Evolutionary conservation across 1,139 yeast genomes (phyloP).

Genomic region (Saccharomyces hybrid): DNA sequence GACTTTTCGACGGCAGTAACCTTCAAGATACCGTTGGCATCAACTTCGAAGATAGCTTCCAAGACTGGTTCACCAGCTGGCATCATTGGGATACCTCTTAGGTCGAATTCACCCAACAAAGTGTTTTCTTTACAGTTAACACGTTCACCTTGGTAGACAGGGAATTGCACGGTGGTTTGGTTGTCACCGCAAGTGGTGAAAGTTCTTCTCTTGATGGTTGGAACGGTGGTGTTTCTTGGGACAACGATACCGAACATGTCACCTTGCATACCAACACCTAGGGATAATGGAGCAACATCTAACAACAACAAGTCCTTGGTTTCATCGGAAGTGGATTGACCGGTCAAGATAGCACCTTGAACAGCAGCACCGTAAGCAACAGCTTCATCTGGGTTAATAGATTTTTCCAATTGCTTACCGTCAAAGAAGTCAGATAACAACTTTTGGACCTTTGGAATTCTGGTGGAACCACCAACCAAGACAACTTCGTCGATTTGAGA

Average conservation of each 20-base stretch:
- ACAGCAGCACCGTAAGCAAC: slow-evolving; percentile 99
- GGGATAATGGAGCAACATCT: slow-evolving; percentile 94
- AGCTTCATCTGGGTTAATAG: slow-evolving; percentile 98
- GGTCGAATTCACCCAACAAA: slow-evolving; percentile 95
- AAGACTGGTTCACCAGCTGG: slow-evolving; percentile 98
- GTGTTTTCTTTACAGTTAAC: slow-evolving; percentile 97
- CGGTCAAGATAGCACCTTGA: slow-evolving; percentile 95
- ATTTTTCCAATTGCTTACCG: slow-evolving; percentile 88
- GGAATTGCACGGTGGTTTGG: slow-evolving; percentile 98
- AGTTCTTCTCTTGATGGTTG: slow-evolving; percentile 97
- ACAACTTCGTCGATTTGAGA: slow-evolving; percentile 85
- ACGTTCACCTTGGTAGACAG: slow-evolving; percentile 99
- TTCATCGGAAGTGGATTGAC: slow-evolving; percentile 91
- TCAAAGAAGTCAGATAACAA: slow-evolving; percentile 92
- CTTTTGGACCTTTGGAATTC: slow-evolving; percentile 97
- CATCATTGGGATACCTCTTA: slow-evolving; percentile 95
- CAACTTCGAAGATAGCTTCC: slow-evolving; percentile 97
- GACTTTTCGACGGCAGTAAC: slow-evolving; percentile 97
- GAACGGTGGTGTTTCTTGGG: slow-evolving; percentile 98
- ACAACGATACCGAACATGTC: slow-evolving; percentile 95
- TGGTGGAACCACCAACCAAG: slow-evolving; percentile 97
- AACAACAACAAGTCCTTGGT: slow-evolving; percentile 91
- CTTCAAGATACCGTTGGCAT: slow-evolving; percentile 97
- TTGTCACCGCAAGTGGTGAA: slow-evolving; percentile 98
- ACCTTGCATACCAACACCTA: slow-evolving; percentile 99